A percentile compares a stretch with the other conserved stretches of the same genome.
These are phyloP conservation scores for Epichloe sibirici DNA, from an alignment of 2,329 filamentous ascomycete species.

Conservation along the genomic window DNA sequence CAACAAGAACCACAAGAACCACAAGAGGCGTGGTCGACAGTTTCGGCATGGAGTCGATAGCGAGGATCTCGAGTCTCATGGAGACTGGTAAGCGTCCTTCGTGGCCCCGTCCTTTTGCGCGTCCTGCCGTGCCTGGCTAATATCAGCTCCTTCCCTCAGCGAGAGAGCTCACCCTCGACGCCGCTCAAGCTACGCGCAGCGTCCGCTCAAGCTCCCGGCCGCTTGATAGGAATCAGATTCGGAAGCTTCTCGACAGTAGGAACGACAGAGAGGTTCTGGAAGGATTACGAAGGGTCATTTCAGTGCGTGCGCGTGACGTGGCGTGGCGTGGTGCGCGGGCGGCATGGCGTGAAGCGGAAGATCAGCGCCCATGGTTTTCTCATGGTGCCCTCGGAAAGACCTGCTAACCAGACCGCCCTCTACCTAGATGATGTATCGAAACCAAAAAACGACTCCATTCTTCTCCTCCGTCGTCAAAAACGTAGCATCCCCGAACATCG, in stretches of 20 bases:
- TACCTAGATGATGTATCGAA: slow-evolving; percentile 81
- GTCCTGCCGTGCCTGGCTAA: background rate
- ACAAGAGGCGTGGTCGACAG: background rate
- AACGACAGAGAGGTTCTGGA: slow-evolving; percentile 89
- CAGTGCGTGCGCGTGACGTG: slow-evolving; percentile 45
- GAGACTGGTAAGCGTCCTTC: slow-evolving; percentile 64
- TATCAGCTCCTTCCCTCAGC: slow-evolving; percentile 39
- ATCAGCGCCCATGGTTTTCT: too few relatives aligned
- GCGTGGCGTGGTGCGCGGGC: background rate
- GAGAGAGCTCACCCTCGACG: slow-evolving; percentile 93
- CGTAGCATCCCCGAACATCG: slow-evolving; percentile 82
- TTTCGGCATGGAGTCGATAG: slow-evolving; percentile 79
- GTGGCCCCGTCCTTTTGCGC: background rate
- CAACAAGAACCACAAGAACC: background rate
- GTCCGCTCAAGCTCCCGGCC: slow-evolving; percentile 49
- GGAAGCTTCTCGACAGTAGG: slow-evolving; percentile 87
- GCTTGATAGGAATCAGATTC: slow-evolving; percentile 72
- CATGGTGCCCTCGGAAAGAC: too few relatives aligned
- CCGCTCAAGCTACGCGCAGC: slow-evolving; percentile 73
- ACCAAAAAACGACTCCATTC: slow-evolving; percentile 77
- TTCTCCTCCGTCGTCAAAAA: slow-evolving; percentile 99
- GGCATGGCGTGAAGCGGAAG: too few relatives aligned
- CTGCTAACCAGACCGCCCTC: background rate
- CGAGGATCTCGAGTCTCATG: slow-evolving; percentile 83
- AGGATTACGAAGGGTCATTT: slow-evolving; percentile 75